A percentile compares a stretch with the other conserved stretches of the same genome.
phyloP scores from a whole-genome alignment of 2,329 filamentous ascomycete genomes.

The Monilinia polystroma region DNA sequence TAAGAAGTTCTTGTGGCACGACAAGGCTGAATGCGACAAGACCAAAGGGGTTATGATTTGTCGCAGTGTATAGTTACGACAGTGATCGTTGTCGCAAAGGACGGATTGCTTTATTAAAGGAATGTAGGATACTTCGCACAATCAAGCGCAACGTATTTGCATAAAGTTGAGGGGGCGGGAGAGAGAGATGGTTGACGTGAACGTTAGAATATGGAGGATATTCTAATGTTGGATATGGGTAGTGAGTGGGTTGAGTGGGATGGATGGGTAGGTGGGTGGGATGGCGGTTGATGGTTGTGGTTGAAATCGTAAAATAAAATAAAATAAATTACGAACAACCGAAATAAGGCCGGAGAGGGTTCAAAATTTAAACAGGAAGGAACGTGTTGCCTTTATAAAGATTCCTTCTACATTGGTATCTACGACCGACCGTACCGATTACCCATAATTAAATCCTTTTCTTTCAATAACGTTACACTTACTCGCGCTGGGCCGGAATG shows the following conservation, averaged over 20 bases:
- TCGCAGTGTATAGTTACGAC: conserved; percentile 8
- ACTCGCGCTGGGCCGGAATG: background rate
- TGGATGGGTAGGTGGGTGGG: background rate
- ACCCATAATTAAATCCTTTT: conserved; percentile 21
- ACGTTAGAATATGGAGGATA: conserved; percentile 5
- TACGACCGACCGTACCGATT: background rate
- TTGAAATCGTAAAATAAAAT: conserved; percentile 10
- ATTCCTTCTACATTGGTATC: background rate
- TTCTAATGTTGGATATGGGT: background rate
- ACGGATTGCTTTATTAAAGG: conserved; percentile 18
- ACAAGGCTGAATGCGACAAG: conserved; percentile 7
- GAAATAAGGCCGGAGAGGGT: conserved; percentile 11
- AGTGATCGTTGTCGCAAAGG: background rate
- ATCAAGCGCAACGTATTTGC: conserved; percentile 1
- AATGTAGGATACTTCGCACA: conserved; percentile 19
- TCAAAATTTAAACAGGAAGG: conserved; percentile 13
- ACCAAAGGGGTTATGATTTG: background rate
- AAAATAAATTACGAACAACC: conserved; percentile 23
- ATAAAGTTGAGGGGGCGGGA: background rate
- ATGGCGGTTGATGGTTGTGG: background rate
- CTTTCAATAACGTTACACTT: background rate
- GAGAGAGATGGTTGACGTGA: background rate
- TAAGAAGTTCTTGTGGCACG: conserved; percentile 4
- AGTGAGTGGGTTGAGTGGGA: background rate
- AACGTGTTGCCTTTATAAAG: conserved; percentile 17